These are phyloP conservation scores for Exobasidium cylindrosporum DNA, from an alignment of 1,284 basidiomycete species.

Conservation along the genomic window DNA sequence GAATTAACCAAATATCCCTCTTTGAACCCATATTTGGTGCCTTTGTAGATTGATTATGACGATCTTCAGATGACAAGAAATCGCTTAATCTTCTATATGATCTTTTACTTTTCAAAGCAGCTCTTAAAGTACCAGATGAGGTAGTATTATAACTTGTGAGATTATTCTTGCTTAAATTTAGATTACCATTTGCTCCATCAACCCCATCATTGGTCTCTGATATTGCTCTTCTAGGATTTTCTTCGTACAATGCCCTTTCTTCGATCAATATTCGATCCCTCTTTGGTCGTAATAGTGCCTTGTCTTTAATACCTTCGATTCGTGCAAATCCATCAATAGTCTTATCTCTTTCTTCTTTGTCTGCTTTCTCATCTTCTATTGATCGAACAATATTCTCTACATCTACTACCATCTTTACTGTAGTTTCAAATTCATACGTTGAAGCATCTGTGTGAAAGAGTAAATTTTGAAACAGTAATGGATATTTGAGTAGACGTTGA, in stretches of 20 bases:
- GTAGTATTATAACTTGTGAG: neutral
- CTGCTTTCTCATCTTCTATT: constrained; percentile 96
- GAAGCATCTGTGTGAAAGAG: constrained; percentile 79
- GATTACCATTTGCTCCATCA: neutral
- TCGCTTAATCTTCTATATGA: constrained; percentile 44
- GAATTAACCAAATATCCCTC: constrained; percentile 87
- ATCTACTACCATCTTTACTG: constrained; percentile 91
- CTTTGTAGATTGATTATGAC: constrained; percentile 45
- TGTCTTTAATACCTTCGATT: constrained; percentile 73
- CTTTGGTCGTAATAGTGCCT: constrained; percentile 74
- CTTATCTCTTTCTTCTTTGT: constrained; percentile 89
- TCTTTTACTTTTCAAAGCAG: constrained; percentile 40
- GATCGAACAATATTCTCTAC: constrained; percentile 90
- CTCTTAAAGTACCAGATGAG: constrained; percentile 20
- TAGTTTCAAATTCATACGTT: constrained; percentile 93
- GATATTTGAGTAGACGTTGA: constrained; percentile 93
- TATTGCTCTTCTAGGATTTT: constrained; percentile 38
- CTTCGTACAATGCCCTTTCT: constrained; percentile 65
- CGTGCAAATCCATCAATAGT: constrained; percentile 90
- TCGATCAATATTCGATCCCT: constrained; percentile 80
- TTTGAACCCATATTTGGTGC: constrained; percentile 52
- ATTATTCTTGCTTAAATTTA: constrained; percentile 8
- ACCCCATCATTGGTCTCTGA: constrained; percentile 35
- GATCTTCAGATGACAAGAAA: constrained; percentile 20
- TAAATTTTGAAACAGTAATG: constrained; percentile 92